Percentiles rank a stretch among this genome's conserved stretches.
Evolutionary conservation across 495 filamentous ascomycete genomes (phyloP).

Genomic region (Aspergillus saccharolyticus): DNA sequence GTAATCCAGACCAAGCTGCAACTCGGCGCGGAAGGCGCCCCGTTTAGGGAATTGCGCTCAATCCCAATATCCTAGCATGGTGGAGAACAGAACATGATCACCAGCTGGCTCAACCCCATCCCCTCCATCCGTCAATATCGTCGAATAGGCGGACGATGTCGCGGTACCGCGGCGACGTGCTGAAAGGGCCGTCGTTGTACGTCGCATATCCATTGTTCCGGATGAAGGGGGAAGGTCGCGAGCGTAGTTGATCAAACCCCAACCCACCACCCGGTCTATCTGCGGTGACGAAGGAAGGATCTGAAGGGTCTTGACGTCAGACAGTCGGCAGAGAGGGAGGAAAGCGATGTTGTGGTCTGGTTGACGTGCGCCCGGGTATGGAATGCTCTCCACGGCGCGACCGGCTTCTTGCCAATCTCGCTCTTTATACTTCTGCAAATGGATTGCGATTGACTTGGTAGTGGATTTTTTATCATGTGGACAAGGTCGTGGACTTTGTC

Average conservation of each 20-base stretch:
- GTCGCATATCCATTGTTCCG: slow-evolving; percentile 4
- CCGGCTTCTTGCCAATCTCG: slow-evolving; percentile 9
- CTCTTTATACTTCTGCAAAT: not conserved
- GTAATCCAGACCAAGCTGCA: too few species aligned
- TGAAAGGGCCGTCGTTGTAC: not conserved
- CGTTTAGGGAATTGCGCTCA: not conserved
- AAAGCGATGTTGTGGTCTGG: slow-evolving; percentile 10
- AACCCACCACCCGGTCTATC: not conserved
- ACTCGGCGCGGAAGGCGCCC: not conserved
- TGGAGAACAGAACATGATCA: too few species aligned
- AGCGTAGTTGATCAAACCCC: slow-evolving; percentile 9
- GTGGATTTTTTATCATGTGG: not conserved
- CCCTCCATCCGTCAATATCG: not conserved
- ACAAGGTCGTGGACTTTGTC: not conserved
- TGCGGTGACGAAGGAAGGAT: not conserved
- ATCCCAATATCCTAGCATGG: too few species aligned
- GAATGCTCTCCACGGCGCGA: slow-evolving; percentile 2
- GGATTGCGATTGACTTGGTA: not conserved
- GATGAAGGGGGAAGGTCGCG: slow-evolving; percentile 7
- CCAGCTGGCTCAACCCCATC: too few species aligned
- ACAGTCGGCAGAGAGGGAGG: slow-evolving; percentile 5
- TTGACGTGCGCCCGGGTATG: not conserved
- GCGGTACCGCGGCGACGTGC: not conserved
- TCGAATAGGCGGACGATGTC: not conserved
- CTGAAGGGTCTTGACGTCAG: not conserved